phyloP scores from a whole-genome alignment of 176 grass and related monocot species.

The maize (Zea mays) region Zm-B73-REFERENCE-NAM-5.0 NC_050097.1:232800001-232800500 shows the following conservation, averaged over 20 bases:
- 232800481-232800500: not conserved
- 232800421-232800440: not conserved
- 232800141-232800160: no score
- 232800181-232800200: no score
- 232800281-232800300: not conserved
- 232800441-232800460: not conserved
- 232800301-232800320: not conserved
- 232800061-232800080: not conserved
- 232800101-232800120: not conserved
- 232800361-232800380: not conserved
- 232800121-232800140: not conserved
- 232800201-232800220: not conserved
- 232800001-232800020: not conserved
- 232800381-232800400: not conserved
- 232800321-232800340: not conserved
- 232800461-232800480: slow-evolving; percentile 5
- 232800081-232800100: not conserved
- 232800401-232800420: not conserved
- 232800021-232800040: not conserved
- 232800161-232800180: no score
- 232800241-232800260: not conserved
- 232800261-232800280: no score
- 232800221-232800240: not conserved
- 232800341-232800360: not conserved
- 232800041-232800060: not conserved